Evolutionary conservation across 306 rosid species (phyloP), one percentile per base, ranked within the genome.

Genomic region (Begonia masoniana): DNA sequence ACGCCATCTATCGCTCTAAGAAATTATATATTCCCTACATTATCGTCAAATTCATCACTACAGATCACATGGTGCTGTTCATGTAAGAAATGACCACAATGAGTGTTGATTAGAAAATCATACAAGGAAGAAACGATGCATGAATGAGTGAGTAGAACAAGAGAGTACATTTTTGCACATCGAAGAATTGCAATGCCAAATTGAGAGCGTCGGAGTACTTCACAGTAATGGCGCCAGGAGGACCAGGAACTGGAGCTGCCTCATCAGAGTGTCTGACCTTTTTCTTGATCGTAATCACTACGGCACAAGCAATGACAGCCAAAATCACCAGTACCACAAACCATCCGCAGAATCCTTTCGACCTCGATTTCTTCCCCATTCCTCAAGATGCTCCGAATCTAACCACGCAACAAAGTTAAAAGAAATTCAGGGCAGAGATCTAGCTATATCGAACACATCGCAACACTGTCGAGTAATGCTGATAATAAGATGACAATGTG

Each of bases 141-240:
- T 31, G 39, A 7, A 31, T 3, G 39, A 31, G 39, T 31, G 39
- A 31, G 7, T 31, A 0, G 39, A 31, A 31, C 8, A 31, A 31
- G 39, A 31, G 0, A 19, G 24, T 80, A 89, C 99, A 86, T 71
- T 92, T 92, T 58, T 92, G 99, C 3, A 86, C 42, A 59, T 92
- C 96, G 73, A 92, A 81, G 79, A 92, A 92, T 36, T 74, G 75
- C 73, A 86, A 13, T n/a, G 99, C 78, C 24, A 71, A 43, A 72
- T 79, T 70, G 70, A 92, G 95, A 21, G 99, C 93, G 58, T 71
- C 71, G 48, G 84, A 41, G 62, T 92, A 92, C 57, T 73, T 78
- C 56, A 77, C 65, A 59, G 68, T 59, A 62, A 76, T 57, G 58
- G 79, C 84, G 42, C 92, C 94, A 4, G 96, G 95, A 3, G 95